Evolutionary conservation across 495 filamentous ascomycete genomes (phyloP).

Genomic region (Jackrogersella minutella): DNA sequence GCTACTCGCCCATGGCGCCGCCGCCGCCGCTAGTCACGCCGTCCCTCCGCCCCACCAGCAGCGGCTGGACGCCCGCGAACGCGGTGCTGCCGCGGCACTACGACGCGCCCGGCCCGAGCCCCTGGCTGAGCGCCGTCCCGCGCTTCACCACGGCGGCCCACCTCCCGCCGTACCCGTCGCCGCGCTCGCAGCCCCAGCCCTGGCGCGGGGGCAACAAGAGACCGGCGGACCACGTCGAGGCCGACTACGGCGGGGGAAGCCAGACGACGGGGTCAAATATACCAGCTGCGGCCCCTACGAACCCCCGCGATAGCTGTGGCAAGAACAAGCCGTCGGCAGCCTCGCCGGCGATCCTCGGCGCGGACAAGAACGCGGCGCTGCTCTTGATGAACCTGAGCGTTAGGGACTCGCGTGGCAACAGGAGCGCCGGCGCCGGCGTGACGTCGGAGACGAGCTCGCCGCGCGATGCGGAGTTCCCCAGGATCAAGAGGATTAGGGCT

Average conservation of each 20-base stretch:
- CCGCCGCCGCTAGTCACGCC: slow-evolving; percentile 5
- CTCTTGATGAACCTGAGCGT: slow-evolving; percentile 64
- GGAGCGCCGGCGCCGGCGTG: slow-evolving; percentile 12
- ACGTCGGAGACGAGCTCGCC: slow-evolving; percentile 16
- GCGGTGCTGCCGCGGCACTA: slow-evolving; percentile 26
- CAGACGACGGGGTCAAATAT: background rate
- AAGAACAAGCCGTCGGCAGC: slow-evolving; percentile 15
- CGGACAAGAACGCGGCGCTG: slow-evolving; percentile 65
- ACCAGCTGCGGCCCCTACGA: background rate
- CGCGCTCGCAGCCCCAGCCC: slow-evolving; percentile 26
- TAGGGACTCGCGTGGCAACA: slow-evolving; percentile 46
- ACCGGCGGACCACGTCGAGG: slow-evolving; percentile 28
- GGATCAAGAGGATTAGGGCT: slow-evolving; percentile 49
- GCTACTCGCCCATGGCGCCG: slow-evolving; percentile 34
- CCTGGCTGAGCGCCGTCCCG: slow-evolving; percentile 55
- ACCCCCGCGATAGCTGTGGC: background rate
- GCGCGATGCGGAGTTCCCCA: slow-evolving; percentile 21
- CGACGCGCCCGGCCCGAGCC: slow-evolving; percentile 43
- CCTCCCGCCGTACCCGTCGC: slow-evolving; percentile 19
- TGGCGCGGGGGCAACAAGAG: slow-evolving; percentile 28
- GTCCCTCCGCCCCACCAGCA: slow-evolving; percentile 26
- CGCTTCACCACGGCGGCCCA: slow-evolving; percentile 44
- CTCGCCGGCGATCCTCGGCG: slow-evolving; percentile 15
- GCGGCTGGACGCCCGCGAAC: slow-evolving; percentile 42
- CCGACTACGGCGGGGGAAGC: slow-evolving; percentile 34